Evolutionary conservation across 2,329 filamentous ascomycete species (phyloP).

Genomic region (Coniochaeta prunicola): DNA sequence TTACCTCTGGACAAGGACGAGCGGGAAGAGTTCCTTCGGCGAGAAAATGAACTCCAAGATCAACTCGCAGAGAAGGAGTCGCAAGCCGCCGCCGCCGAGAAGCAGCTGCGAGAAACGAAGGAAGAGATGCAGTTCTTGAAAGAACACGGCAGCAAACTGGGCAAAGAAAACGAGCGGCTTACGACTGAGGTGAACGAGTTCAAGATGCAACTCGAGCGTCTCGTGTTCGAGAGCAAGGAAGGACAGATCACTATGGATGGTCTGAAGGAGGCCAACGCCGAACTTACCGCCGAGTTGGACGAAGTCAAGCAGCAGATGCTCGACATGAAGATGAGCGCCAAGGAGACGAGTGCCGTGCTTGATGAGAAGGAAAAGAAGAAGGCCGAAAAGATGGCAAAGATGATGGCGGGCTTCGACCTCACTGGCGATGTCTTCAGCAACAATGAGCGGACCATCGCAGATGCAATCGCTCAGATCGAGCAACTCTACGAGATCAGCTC

Average conservation of each 20-base stretch:
- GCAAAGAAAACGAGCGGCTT: slow-evolving; percentile 85
- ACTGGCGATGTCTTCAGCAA: slow-evolving; percentile 89
- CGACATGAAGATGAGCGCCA: slow-evolving; percentile 93
- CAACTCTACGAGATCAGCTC: slow-evolving; percentile 68
- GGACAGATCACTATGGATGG: slow-evolving; percentile 96
- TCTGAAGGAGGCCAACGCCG: slow-evolving; percentile 88
- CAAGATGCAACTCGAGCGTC: slow-evolving; percentile 93
- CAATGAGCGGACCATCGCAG: slow-evolving; percentile 78
- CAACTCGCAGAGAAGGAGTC: slow-evolving; percentile 91
- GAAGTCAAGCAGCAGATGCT: slow-evolving; percentile 94
- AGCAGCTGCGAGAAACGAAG: slow-evolving; percentile 71
- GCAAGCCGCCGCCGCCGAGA: slow-evolving; percentile 70
- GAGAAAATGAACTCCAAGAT: slow-evolving; percentile 96
- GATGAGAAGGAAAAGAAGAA: slow-evolving; percentile 99
- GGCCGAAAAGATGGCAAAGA: slow-evolving; percentile 98
- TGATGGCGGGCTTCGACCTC: slow-evolving; percentile 98
- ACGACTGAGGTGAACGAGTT: slow-evolving; percentile 83
- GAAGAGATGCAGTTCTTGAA: slow-evolving; percentile 82
- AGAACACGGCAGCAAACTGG: slow-evolving; percentile 74
- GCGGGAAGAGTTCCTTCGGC: slow-evolving; percentile 86
- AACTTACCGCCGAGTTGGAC: slow-evolving; percentile 86
- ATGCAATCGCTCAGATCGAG: slow-evolving; percentile 79
- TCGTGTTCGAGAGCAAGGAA: slow-evolving; percentile 94
- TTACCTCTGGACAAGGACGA: slow-evolving; percentile 92
- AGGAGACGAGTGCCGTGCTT: slow-evolving; percentile 80